Conservation (phyloP, 306 rosid genomes). For the Acacia melanoxylon region DNA sequence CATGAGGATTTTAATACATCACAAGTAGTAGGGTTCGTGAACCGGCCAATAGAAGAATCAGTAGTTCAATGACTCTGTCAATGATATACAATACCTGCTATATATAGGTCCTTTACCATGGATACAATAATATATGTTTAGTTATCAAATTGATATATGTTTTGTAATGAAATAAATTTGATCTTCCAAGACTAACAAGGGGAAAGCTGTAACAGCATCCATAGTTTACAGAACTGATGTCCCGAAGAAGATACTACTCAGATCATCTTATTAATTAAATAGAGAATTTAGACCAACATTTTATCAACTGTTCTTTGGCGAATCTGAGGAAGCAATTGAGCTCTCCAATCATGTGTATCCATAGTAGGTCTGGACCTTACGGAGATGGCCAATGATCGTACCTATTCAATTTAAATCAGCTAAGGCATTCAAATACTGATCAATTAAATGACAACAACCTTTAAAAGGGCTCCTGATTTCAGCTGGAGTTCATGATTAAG, state of each 20-base stretch:
- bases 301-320: slow-evolving; percentile 25
- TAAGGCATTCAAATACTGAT: neutral
- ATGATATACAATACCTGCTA: neutral
- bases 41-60: neutral
- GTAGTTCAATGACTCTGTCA: neutral
- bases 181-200: neutral
- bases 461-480: neutral
- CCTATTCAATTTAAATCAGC: neutral
- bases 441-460: neutral
- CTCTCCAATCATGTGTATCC: slow-evolving; percentile 41
- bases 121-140: neutral
- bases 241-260: neutral
- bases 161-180: neutral
- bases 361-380: slow-evolving; percentile 3
- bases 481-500: neutral
- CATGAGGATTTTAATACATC: neutral
- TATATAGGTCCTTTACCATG: neutral
- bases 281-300: slow-evolving; percentile 21
- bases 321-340: slow-evolving; percentile 7
- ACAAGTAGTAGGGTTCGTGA: neutral
- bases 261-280: neutral
- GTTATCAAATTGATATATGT: neutral
- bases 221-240: neutral
- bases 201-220: neutral
- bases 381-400: neutral